A percentile compares a stretch with the other conserved stretches of the same genome.
phyloP scores from a whole-genome alignment of 169 alveolate genomes.

The Plasmodium fragile region DNA sequence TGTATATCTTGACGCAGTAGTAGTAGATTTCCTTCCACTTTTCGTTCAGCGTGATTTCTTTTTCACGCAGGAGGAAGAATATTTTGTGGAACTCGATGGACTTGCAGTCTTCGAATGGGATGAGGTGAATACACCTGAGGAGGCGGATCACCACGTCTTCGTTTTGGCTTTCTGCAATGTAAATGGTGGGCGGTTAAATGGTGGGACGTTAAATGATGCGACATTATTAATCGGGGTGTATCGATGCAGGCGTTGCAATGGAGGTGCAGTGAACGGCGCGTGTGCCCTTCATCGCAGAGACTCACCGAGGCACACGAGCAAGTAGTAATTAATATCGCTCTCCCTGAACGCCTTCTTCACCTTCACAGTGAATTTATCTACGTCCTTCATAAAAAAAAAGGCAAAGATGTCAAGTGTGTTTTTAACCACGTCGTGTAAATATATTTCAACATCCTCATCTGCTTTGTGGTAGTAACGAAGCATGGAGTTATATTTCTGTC shows the following conservation, averaged over 20 bases:
- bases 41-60: constrained; percentile 21
- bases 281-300: background rate
- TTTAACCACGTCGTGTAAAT: constrained; percentile 36
- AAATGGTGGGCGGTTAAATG: too few relatives aligned
- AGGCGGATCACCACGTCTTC: constrained; percentile 28
- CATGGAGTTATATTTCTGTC: constrained; percentile 70
- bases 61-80: constrained; percentile 45
- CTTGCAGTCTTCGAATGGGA: constrained; percentile 52
- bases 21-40: constrained; percentile 69
- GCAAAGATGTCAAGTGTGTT: constrained; percentile 25
- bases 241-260: background rate
- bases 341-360: constrained; percentile 53
- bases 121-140: constrained; percentile 33
- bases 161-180: constrained; percentile 46
- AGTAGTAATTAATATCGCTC: constrained; percentile 45
- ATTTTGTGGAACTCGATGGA: constrained; percentile 59
- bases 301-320: constrained; percentile 68
- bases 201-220: too few relatives aligned
- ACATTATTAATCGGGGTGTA: background rate
- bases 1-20: constrained; percentile 54
- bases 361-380: constrained; percentile 32
- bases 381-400: constrained; percentile 31
- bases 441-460: constrained; percentile 2
- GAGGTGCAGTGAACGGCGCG: background rate
- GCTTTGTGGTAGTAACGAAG: background rate